Percentiles rank a stretch among this genome's conserved stretches.
These are phyloP conservation scores for Beauveria sp. DNA, from an alignment of 2,329 filamentous ascomycete species.

Conservation along the genomic window DNA sequence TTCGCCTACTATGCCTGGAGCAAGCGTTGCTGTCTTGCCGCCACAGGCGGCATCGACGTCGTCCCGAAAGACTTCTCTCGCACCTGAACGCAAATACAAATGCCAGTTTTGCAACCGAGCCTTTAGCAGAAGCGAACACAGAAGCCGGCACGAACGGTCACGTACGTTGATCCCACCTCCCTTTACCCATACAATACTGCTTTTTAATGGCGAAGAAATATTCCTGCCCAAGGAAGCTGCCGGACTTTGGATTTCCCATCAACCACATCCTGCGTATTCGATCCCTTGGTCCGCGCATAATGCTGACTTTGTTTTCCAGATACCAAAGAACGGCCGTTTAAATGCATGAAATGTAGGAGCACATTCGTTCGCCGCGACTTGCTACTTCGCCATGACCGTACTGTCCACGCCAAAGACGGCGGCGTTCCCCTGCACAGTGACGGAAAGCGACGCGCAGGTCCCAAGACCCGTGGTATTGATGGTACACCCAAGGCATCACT, in stretches of 20 bases:
- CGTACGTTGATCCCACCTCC: conserved; percentile 59
- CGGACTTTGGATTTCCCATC: background rate
- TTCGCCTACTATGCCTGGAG: conserved; percentile 55
- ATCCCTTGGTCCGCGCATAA: background rate
- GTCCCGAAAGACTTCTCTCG: conserved; percentile 66
- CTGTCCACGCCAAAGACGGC: conserved; percentile 96
- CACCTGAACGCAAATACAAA: conserved; percentile 97
- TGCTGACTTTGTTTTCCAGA: conserved; percentile 45
- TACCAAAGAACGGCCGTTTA: conserved; percentile 97
- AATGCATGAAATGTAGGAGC: conserved; percentile 95
- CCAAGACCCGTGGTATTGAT: conserved; percentile 57
- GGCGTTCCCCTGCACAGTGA: conserved; percentile 91
- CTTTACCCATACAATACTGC: background rate
- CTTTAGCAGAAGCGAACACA: conserved; percentile 94
- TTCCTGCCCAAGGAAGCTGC: background rate
- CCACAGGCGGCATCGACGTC: conserved; percentile 60
- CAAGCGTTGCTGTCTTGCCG: conserved; percentile 57
- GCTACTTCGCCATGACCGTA: conserved; percentile 92
- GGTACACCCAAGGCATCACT: conserved; percentile 69
- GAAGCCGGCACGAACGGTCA: conserved; percentile 92
- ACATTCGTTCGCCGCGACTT: conserved; percentile 97
- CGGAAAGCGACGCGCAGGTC: conserved; percentile 72
- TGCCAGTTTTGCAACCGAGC: conserved; percentile 98
- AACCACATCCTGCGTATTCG: background rate
- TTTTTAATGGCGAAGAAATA: background rate